phyloP scores from a whole-genome alignment of 2,329 filamentous ascomycete genomes.

The Fusarium aywerte region DNA sequence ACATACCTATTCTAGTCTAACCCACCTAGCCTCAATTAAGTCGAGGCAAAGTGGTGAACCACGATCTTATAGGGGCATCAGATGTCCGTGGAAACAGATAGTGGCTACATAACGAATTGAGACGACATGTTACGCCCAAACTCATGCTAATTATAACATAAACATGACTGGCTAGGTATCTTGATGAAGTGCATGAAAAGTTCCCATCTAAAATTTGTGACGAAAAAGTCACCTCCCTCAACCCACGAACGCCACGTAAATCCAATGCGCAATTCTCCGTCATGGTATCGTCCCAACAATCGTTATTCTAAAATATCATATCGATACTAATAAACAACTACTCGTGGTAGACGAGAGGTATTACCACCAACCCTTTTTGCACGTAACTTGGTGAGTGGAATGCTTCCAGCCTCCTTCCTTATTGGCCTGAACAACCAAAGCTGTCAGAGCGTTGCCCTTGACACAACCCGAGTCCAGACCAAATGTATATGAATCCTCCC shows the following conservation, averaged over 20 bases:
- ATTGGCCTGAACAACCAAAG: conserved; percentile 74
- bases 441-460: conserved; percentile 78
- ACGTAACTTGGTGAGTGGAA: conserved; percentile 56
- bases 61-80: not conserved
- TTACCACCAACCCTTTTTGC: conserved; percentile 46
- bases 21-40: conserved; percentile 1
- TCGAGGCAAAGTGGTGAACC: conserved; percentile 8
- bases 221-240: conserved; percentile 1
- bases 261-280: conserved; percentile 3
- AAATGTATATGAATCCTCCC: conserved; percentile 73
- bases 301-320: conserved; percentile 13
- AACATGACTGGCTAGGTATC: not conserved
- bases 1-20: conserved; percentile 26
- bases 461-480: conserved; percentile 89
- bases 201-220: conserved; percentile 3
- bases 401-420: conserved; percentile 50
- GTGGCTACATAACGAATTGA: conserved; percentile 27
- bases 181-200: not conserved
- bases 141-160: not conserved
- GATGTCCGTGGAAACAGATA: conserved; percentile 17
- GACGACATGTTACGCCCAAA: conserved; percentile 23
- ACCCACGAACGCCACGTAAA: conserved; percentile 29
- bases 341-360: not conserved
- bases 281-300: conserved; percentile 2
- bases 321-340: not conserved